Base-by-base conservation (phyloP, 2,329 filamentous ascomycete species). In the Hirsutella thompsonii region DNA sequence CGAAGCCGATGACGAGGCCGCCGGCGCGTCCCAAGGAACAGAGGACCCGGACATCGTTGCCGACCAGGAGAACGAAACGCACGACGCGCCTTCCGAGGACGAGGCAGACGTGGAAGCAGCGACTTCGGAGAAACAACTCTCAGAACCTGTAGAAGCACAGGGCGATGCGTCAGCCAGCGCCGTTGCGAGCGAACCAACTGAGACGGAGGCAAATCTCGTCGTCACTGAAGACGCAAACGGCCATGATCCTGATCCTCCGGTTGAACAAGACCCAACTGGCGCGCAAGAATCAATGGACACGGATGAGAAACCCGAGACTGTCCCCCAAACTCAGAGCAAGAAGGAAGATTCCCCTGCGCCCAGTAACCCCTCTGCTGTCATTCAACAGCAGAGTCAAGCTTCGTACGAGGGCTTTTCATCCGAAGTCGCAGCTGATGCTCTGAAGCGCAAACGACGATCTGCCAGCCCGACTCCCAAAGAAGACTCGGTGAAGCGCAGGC, bases 401-500 rank as follows among this genome's bases (percentile, higher is more conserved):
- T 33, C n/a, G 20, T 32, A 29, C 18, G 45, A 35, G 37, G 42
- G 38, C 32, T 43, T 47, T 10, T 44, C 53, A 8, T 20, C 23
- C 18, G 43, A 45, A 26, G 28, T 43, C 6, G 20, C 39, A 11
- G 36, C 36, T 46, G 76, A 80, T 48, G 64, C 64, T 33, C 74
- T 74, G 49, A 83, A 81, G 58, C 70, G 80, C 46, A 84, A 83
- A 57, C 74, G 79, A 49, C 70, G 78, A 49, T 84, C 78, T 35
- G 66, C 68, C 42, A 83, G 70, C 42, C 80, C 79, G 29, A 64
- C 71, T 18, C 73, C 73, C 8, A 69, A 66, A 9, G 60, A 65
- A 20, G 68, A 76, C 42, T 69, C 73, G 13, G 58, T 69, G 37
- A 65, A 68, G 36, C 64, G 62, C 39, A 82, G 82, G 55, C 76